Base-by-base conservation (phyloP, 2,329 filamentous ascomycete genomes). In the Venturiaceae sp. region DNA sequence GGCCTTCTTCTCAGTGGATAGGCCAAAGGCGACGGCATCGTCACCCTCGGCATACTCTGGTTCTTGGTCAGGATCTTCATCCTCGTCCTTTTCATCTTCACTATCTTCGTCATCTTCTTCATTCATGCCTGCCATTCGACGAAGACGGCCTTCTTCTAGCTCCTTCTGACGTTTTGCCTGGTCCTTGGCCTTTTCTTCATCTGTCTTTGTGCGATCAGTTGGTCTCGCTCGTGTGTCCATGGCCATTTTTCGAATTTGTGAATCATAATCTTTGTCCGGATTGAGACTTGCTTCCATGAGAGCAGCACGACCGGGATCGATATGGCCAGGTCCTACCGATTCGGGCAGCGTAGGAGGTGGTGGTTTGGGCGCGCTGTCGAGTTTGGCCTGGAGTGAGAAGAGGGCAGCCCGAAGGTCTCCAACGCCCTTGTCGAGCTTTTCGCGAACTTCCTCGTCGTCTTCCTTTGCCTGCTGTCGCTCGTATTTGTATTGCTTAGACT, bases 401-500 rank as follows among this genome's bases (percentile, higher is more conserved):
- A 99, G 75, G 41, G 95, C 80, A 56, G 80, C 78, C 63, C 91
- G 86, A 14, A 99, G 82, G 63, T 88, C 85, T 13, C 83, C 80
- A 62, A 97, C 79, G 41, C 90, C 89, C 69, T 92, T 86, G 71
- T 99, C 91, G 16, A 99, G 78, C 69, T 92, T 84, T 60, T 86
- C 85, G 60, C 91, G 82, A 57, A 96, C 72, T 63, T 96, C 92
- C 55, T 95, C 90, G 65, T 99, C 94, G 54, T 94, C 90, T 61
- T 97, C 94, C 68, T 96, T 96, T 30, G 84, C 84, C 61, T 90
- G 86, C 72, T 99, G 94, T 41, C 94, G 85, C 74, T 97, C 92
- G 68, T 92, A 92, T 74, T 96, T 97, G 80, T 96, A 83, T 62
- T 89, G 80, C 70, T 99, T 99, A 1, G 92, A 97, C 74, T 99